Percentiles rank a stretch among this genome's conserved stretches.
Conservation (phyloP, 257 asterid species). For the Leptodermis oblonga region DNA sequence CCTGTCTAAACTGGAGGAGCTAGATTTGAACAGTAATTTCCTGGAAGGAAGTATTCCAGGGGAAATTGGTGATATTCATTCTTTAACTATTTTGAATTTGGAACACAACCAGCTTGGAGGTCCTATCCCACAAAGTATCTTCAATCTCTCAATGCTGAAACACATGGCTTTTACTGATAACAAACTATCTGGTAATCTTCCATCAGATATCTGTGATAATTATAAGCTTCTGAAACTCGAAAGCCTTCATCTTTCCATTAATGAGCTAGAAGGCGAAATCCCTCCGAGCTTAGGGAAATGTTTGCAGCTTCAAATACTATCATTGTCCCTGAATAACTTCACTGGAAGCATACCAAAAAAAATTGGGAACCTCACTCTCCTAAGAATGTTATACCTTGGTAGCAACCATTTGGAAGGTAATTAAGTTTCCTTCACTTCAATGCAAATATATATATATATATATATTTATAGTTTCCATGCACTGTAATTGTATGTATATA, state of each 20-base stretch:
- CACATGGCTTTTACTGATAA: not conserved
- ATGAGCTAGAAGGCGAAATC: conserved; percentile 19
- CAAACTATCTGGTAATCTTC: conserved; percentile 15
- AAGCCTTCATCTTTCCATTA: not conserved
- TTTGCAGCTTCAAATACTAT: conserved; percentile 7
- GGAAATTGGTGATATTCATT: no score
- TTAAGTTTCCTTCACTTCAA: not conserved
- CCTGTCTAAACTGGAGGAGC: no score
- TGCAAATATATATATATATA: not conserved
- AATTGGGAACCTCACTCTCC: conserved; percentile 24
- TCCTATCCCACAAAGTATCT: no score
- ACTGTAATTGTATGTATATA: no score
- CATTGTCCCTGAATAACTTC: conserved; percentile 20
- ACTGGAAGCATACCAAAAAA: conserved; percentile 28
- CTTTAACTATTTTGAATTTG: no score
- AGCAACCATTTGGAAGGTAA: no score
- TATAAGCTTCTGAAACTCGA: conserved; percentile 17
- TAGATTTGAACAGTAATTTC: no score
- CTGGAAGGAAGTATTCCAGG: no score
- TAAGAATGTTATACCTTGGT: conserved; percentile 14
- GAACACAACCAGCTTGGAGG: no score
- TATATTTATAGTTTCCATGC: no score
- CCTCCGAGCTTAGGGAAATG: conserved; percentile 20
- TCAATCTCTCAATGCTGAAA: conserved; percentile 2
- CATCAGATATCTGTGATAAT: conserved; percentile 7